These are phyloP conservation scores for Melastoma malabathricum DNA, from an alignment of 345 rosid species.

Conservation along the genomic window DNA sequence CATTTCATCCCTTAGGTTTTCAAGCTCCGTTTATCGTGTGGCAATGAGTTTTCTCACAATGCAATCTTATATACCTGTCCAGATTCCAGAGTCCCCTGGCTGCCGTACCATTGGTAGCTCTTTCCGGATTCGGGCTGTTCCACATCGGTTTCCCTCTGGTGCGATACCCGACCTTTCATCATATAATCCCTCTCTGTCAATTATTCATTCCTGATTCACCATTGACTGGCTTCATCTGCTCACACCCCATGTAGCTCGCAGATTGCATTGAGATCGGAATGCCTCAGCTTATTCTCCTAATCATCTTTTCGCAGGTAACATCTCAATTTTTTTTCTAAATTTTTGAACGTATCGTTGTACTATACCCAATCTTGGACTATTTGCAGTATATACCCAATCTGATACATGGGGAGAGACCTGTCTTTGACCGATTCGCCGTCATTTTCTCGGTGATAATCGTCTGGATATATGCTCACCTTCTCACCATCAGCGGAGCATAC, in stretches of 20 bases:
- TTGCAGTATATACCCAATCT: conserved; percentile 74
- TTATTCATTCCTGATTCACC: too few species aligned
- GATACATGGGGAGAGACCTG: conserved; percentile 41
- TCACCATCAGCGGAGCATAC: conserved; percentile 89
- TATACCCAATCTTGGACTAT: background rate
- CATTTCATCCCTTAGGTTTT: background rate
- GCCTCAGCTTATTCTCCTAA: conserved; percentile 63
- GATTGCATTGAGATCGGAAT: conserved; percentile 91
- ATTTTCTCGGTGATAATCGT: conserved; percentile 73
- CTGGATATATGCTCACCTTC: conserved; percentile 90
- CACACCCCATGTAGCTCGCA: conserved; percentile 42
- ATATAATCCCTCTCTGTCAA: too few species aligned
- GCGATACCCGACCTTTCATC: conserved; percentile 7
- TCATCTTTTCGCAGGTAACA: conserved; percentile 81
- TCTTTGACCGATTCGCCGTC: conserved; percentile 77
- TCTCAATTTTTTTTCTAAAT: background rate
- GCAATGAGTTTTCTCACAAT: background rate
- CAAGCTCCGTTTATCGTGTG: background rate
- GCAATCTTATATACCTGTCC: conserved; percentile 4
- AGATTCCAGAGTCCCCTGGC: conserved; percentile 86
- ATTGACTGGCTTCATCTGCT: too few species aligned
- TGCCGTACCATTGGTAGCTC: conserved; percentile 80
- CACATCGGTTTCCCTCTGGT: conserved; percentile 92
- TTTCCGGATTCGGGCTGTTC: conserved; percentile 89
- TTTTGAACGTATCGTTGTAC: too few species aligned